phyloP scores from a whole-genome alignment of 2,329 filamentous ascomycete species.

The Xylariaceae sp. region DNA sequence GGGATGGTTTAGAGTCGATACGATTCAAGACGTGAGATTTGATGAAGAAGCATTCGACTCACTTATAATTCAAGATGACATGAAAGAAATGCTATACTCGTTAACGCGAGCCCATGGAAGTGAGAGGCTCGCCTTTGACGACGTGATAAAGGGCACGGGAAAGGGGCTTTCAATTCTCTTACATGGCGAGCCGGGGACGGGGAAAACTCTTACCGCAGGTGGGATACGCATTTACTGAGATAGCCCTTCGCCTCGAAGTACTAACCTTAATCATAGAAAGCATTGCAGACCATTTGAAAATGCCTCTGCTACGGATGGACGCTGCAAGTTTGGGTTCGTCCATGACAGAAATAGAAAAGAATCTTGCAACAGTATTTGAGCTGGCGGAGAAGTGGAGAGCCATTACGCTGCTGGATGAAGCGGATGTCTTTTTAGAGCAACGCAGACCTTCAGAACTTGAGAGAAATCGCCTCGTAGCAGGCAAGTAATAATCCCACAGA shows the following conservation, averaged over 20 bases:
- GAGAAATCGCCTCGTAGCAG: constrained; percentile 9
- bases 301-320: constrained; percentile 21
- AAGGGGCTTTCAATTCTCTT: constrained; percentile 25
- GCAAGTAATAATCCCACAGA: not conserved
- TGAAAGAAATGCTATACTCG: too few species aligned
- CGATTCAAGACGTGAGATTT: too few species aligned
- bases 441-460: not conserved
- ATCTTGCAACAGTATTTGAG: constrained; percentile 12
- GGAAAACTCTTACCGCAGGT: constrained; percentile 27
- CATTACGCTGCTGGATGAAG: constrained; percentile 13
- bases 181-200: constrained; percentile 24
- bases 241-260: not conserved
- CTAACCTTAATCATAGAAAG: constrained; percentile 10
- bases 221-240: not conserved
- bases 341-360: constrained; percentile 4
- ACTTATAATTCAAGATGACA: too few species aligned
- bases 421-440: constrained; percentile 10
- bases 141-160: constrained; percentile 28
- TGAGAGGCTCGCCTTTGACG: too few species aligned
- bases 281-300: constrained; percentile 23
- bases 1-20: too few species aligned
- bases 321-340: constrained; percentile 22
- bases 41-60: too few species aligned
- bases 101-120: too few species aligned
- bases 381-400: constrained; percentile 3